Conservation (phyloP, 192 early-diverging fungal species). For the Coemansia erecta region DNA sequence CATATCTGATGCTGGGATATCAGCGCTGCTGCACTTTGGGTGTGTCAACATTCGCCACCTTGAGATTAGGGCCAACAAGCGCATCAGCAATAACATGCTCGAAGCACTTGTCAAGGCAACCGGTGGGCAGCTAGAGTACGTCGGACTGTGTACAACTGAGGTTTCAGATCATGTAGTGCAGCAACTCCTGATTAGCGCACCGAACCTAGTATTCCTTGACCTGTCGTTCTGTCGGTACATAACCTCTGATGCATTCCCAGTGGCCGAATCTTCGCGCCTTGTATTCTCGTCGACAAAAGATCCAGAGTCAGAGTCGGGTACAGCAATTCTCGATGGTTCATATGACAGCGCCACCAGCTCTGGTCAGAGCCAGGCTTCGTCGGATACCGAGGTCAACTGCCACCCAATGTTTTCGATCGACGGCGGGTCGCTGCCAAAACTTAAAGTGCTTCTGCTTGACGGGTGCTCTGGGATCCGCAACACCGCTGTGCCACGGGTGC, state of each 20-base stretch:
- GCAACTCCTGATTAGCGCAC: conserved; percentile 13
- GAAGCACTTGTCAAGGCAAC: conserved; percentile 6
- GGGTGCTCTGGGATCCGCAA: conserved; percentile 17
- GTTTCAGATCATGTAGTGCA: conserved; percentile 18
- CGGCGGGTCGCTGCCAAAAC: conserved; percentile 18
- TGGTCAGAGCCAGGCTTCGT: not conserved
- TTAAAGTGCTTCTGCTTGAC: conserved; percentile 13
- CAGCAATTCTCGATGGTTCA: not conserved
- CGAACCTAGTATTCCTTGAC: conserved; percentile 24
- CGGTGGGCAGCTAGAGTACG: conserved; percentile 14
- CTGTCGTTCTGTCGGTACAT: conserved; percentile 24
- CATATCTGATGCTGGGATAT: conserved; percentile 16
- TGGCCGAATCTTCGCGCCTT: not conserved
- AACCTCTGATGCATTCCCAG: conserved; percentile 31
- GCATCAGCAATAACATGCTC: conserved; percentile 15
- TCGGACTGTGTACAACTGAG: conserved; percentile 21
- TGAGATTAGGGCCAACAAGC: conserved; percentile 23
- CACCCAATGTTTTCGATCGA: conserved; percentile 1
- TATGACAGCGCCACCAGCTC: not conserved
- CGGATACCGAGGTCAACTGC: not conserved
- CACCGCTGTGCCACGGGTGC: conserved; percentile 16
- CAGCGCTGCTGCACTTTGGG: conserved; percentile 19
- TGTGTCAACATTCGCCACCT: conserved; percentile 34
- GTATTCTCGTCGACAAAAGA: conserved; percentile 3
- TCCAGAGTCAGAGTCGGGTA: not conserved